A percentile compares a stretch with the other conserved stretches of the same genome.
phyloP scores from a whole-genome alignment of 768 basidiomycete species.

The Pholiota microspora region DNA sequence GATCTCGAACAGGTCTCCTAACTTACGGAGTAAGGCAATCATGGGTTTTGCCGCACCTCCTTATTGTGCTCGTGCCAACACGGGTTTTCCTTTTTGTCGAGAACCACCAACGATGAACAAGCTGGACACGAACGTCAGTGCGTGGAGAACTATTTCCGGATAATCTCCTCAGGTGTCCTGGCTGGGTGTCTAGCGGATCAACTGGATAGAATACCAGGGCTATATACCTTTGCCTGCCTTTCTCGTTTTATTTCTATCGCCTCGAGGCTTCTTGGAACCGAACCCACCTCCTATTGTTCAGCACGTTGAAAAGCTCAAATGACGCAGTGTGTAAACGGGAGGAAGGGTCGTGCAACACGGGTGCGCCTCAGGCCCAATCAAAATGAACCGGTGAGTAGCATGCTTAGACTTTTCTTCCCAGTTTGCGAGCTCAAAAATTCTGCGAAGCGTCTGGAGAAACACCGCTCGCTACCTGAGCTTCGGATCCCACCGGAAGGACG shows the following conservation, averaged over 20 bases:
- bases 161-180: neutral
- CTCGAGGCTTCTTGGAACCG: neutral
- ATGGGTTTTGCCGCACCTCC: neutral
- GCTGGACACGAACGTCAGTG: neutral
- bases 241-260: neutral
- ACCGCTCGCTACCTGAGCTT: conserved; percentile 45
- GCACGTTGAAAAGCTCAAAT: neutral
- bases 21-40: neutral
- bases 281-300: neutral
- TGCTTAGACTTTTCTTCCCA: too few relatives aligned
- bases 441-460: conserved; percentile 41
- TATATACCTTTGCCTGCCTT: neutral
- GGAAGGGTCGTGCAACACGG: neutral
- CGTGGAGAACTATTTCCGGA: conserved; percentile 3
- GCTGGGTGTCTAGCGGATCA: neutral
- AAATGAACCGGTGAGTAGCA: neutral
- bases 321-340: neutral
- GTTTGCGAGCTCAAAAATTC: neutral
- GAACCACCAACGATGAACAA: neutral
- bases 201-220: neutral
- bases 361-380: neutral
- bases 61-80: neutral
- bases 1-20: neutral
- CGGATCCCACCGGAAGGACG: conserved; percentile 37
- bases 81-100: conserved; percentile 3